Conservation (phyloP, 129 eudicot genomes). For the Arctium lappa region DNA sequence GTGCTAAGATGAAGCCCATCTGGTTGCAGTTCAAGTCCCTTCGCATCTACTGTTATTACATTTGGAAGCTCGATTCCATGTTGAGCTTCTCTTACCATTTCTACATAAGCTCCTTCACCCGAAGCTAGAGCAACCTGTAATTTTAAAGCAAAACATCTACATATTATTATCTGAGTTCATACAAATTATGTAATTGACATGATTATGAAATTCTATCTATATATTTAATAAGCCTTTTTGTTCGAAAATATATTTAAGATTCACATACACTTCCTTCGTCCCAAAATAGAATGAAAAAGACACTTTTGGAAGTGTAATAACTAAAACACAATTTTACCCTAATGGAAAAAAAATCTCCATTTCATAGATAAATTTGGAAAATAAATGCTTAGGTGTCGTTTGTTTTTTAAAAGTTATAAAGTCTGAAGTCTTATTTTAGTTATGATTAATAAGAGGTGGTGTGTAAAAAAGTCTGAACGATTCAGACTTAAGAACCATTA, state of each 20-base stretch:
- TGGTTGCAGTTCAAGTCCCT: constrained; percentile 50
- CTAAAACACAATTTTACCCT: neutral
- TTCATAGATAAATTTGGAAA: too few species aligned
- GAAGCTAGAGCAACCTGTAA: constrained; percentile 76
- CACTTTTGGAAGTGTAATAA: neutral
- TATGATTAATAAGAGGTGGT: too few species aligned
- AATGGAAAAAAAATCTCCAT: too few species aligned
- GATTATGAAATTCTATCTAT: neutral
- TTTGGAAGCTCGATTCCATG: constrained; percentile 49
- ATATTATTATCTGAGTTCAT: neutral
- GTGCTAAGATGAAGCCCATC: constrained; percentile 72
- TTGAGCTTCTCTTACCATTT: constrained; percentile 67
- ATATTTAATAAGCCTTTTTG: neutral
- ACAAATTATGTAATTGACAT: neutral
- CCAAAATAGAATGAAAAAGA: too few species aligned
- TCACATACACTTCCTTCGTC: too few species aligned
- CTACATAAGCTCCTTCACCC: constrained; percentile 54
- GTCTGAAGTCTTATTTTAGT: too few species aligned
- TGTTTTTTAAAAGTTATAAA: too few species aligned
- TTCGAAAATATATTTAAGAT: too few species aligned
- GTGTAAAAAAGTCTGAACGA: too few species aligned
- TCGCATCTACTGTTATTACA: constrained; percentile 70
- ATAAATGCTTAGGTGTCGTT: too few species aligned
- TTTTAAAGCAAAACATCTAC: neutral
- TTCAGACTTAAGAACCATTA: too few species aligned